Conservation (phyloP, 1,284 basidiomycete genomes). For the Tranzscheliella williamsii region DNA sequence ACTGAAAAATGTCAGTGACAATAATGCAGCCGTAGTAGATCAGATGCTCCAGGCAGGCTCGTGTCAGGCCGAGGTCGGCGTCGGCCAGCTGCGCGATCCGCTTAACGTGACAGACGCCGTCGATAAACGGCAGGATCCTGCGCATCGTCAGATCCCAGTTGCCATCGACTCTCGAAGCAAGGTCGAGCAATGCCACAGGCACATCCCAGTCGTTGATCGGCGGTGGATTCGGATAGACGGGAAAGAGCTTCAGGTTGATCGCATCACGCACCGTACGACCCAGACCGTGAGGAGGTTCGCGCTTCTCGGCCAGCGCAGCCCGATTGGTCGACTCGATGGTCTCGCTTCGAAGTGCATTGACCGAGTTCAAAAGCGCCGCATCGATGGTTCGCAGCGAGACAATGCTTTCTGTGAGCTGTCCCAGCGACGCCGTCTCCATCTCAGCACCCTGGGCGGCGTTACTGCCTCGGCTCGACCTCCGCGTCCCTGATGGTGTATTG, state of each 20-base stretch:
- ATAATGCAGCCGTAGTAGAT: conserved; percentile 97
- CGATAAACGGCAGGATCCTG: conserved; percentile 71
- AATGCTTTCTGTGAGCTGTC: conserved; percentile 38
- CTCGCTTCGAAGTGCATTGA: conserved; percentile 22
- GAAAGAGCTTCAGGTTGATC: conserved; percentile 79
- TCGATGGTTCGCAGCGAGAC: conserved; percentile 42
- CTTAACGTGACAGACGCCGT: conserved; percentile 87
- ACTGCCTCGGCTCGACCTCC: conserved; percentile 29
- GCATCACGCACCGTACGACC: conserved; percentile 58
- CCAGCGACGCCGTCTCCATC: conserved; percentile 5
- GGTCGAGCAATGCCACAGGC: conserved; percentile 83
- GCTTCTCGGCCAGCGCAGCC: conserved; percentile 28
- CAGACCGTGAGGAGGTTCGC: conserved; percentile 55
- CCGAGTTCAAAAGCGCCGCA: conserved; percentile 34
- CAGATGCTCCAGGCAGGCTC: conserved; percentile 87
- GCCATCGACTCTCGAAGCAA: conserved; percentile 77
- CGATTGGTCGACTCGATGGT: conserved; percentile 7
- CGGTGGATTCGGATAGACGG: conserved; percentile 91
- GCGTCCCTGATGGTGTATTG: conserved; percentile 19
- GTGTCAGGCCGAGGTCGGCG: conserved; percentile 80
- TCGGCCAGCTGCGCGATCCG: conserved; percentile 89
- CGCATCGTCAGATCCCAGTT: conserved; percentile 97
- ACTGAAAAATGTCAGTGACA: conserved; percentile 91
- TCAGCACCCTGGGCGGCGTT: conserved; percentile 3
- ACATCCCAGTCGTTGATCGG: conserved; percentile 92